Evolutionary conservation across 371 early-diverging fungal species (phyloP).

Genomic region (Fennellomyces sp.): DNA sequence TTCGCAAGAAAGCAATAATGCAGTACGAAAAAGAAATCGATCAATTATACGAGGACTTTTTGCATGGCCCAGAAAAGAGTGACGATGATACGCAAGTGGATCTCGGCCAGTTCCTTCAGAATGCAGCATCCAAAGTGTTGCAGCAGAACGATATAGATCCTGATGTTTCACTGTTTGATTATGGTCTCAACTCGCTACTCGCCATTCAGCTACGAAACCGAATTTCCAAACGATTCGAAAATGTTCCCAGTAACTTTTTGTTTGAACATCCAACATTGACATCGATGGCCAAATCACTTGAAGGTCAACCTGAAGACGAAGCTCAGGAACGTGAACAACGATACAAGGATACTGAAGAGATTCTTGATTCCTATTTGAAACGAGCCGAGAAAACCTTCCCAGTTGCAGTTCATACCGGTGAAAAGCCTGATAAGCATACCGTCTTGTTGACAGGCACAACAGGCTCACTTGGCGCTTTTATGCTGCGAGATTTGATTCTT

Average conservation of each 20-base stretch:
- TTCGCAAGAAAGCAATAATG: constrained; percentile 20
- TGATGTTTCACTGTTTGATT: constrained; percentile 17
- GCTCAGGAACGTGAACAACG: constrained; percentile 4
- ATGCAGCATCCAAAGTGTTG: constrained; percentile 4
- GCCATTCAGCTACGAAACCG: constrained; percentile 13
- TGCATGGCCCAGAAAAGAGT: background rate
- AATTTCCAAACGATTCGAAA: constrained; percentile 16
- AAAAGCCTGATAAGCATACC: constrained; percentile 12
- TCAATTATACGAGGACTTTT: constrained; percentile 29
- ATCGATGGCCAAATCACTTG: constrained; percentile 9
- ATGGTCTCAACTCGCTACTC: constrained; percentile 17
- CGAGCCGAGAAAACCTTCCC: constrained; percentile 25
- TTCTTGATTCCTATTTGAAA: constrained; percentile 12
- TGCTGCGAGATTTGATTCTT: constrained; percentile 29
- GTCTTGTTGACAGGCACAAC: constrained; percentile 46
- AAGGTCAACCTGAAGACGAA: background rate
- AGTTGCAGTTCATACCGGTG: background rate
- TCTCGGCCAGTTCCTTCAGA: background rate
- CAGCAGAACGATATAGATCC: background rate
- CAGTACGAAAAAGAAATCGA: constrained; percentile 24
- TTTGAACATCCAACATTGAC: constrained; percentile 30
- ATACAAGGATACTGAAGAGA: constrained; percentile 11
- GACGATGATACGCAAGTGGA: background rate
- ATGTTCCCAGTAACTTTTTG: constrained; percentile 37
- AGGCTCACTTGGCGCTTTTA: constrained; percentile 40